Conservation (phyloP, 1,139 yeast genomes). For the Yamadazyma blattariae region DNA sequence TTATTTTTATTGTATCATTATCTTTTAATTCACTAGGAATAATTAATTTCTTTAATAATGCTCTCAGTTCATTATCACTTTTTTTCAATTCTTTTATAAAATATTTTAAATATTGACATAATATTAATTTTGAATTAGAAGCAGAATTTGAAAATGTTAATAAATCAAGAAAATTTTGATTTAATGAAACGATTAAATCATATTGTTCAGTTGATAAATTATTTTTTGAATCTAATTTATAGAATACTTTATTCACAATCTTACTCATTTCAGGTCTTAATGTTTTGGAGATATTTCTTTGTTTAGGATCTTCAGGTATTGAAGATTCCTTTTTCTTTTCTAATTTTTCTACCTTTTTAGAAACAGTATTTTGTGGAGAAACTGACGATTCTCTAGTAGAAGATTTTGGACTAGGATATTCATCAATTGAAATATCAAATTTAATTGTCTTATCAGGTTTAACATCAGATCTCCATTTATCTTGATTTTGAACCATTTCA, state of each 20-base stretch:
- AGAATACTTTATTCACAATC: constrained; percentile 33
- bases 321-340: constrained; percentile 12
- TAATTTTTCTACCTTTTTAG: constrained; percentile 1
- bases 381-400: constrained; percentile 17
- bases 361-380: constrained; percentile 11
- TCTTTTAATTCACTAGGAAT: constrained; percentile 33
- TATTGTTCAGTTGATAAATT: constrained; percentile 35
- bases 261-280: constrained; percentile 30
- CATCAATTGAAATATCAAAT: constrained; percentile 36
- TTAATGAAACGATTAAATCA: constrained; percentile 32
- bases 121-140: constrained; percentile 23
- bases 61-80: constrained; percentile 13
- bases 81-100: constrained; percentile 38
- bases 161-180: constrained; percentile 26
- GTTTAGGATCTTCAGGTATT: constrained; percentile 17
- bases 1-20: constrained; percentile 8
- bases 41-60: constrained; percentile 27
- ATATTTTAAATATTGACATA: constrained; percentile 42
- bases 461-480: constrained; percentile 28
- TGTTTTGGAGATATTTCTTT: constrained; percentile 22
- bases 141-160: constrained; percentile 22
- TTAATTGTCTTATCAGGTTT: constrained; percentile 20
- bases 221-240: constrained; percentile 32
- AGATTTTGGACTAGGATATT: constrained; percentile 14
- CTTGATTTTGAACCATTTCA: constrained; percentile 32